Conservation (phyloP, 495 filamentous ascomycete species). For the Penicillium chermesinum region DNA sequence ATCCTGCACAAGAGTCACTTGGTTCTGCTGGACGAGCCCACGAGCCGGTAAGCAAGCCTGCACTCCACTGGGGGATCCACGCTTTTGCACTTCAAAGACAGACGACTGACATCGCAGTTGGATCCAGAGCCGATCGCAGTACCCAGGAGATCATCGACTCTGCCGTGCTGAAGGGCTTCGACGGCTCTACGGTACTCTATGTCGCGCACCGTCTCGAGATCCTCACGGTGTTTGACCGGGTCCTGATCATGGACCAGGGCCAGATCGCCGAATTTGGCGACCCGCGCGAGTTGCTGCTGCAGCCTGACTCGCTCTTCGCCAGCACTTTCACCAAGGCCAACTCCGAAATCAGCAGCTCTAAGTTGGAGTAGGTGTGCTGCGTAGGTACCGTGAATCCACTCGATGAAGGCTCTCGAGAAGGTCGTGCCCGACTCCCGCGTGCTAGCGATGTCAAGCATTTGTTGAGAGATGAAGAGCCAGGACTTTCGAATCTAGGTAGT, state of each 20-base stretch:
- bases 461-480: too few relatives aligned
- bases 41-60: slow-evolving; percentile 26
- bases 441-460: too few relatives aligned
- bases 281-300: not conserved
- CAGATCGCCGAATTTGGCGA: not conserved
- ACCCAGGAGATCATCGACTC: not conserved
- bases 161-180: not conserved
- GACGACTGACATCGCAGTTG: not conserved
- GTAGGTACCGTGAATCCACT: too few relatives aligned
- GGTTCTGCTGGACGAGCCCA: slow-evolving; percentile 26
- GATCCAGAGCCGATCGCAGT: not conserved
- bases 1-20: slow-evolving; percentile 10
- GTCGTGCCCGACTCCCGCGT: too few relatives aligned
- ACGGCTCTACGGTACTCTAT: not conserved
- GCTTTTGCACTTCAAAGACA: too few relatives aligned
- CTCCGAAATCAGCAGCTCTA: too few relatives aligned
- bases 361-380: too few relatives aligned
- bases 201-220: not conserved
- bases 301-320: too few relatives aligned
- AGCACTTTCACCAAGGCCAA: too few relatives aligned
- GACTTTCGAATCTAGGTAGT: too few relatives aligned
- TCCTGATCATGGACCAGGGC: not conserved
- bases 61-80: too few relatives aligned
- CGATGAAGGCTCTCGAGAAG: too few relatives aligned
- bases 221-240: not conserved